Percentiles rank a stretch among this genome's conserved stretches.
phyloP scores from a whole-genome alignment of 2,329 filamentous ascomycete species.

The Aspergillus fijiensis region DNA sequence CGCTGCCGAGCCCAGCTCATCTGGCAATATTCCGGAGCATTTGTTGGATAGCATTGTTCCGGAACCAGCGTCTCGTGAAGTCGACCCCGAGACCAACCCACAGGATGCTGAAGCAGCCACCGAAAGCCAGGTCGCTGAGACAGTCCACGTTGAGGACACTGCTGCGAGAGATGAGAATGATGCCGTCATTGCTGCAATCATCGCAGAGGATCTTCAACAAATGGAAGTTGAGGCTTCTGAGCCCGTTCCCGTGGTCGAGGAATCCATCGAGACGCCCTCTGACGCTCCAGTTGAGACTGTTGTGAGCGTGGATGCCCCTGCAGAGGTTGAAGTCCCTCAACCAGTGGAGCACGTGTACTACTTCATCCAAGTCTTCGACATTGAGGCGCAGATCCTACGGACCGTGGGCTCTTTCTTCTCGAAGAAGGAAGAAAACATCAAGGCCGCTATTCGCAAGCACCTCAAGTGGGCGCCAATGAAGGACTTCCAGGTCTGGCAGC shows the following conservation, averaged over 20 bases:
- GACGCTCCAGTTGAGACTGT: slow-evolving; percentile 14
- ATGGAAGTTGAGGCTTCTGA: slow-evolving; percentile 20
- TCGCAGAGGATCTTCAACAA: slow-evolving; percentile 30
- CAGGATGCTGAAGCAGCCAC: neutral
- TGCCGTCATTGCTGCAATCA: slow-evolving; percentile 29
- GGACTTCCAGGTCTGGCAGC: slow-evolving; percentile 46
- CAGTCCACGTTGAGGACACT: neutral
- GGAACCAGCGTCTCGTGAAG: neutral
- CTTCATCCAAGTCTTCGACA: slow-evolving; percentile 54
- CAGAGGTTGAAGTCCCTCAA: slow-evolving; percentile 21
- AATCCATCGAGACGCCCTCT: slow-evolving; percentile 12
- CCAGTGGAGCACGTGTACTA: slow-evolving; percentile 45
- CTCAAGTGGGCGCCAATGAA: slow-evolving; percentile 40
- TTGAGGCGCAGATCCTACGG: slow-evolving; percentile 46
- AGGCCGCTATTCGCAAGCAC: slow-evolving; percentile 40
- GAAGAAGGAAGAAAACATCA: slow-evolving; percentile 41
- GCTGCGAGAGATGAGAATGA: slow-evolving; percentile 20
- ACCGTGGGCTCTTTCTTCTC: slow-evolving; percentile 46
- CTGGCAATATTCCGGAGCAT: slow-evolving; percentile 17
- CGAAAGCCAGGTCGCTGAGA: neutral
- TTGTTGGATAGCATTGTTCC: neutral
- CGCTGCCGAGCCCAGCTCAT: slow-evolving; percentile 31
- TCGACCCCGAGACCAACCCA: neutral
- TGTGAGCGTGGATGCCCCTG: slow-evolving; percentile 16
- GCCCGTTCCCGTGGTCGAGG: slow-evolving; percentile 8